These are phyloP conservation scores for Xylaria digitata DNA, from an alignment of 2,329 filamentous ascomycete species.

Conservation along the genomic window DNA sequence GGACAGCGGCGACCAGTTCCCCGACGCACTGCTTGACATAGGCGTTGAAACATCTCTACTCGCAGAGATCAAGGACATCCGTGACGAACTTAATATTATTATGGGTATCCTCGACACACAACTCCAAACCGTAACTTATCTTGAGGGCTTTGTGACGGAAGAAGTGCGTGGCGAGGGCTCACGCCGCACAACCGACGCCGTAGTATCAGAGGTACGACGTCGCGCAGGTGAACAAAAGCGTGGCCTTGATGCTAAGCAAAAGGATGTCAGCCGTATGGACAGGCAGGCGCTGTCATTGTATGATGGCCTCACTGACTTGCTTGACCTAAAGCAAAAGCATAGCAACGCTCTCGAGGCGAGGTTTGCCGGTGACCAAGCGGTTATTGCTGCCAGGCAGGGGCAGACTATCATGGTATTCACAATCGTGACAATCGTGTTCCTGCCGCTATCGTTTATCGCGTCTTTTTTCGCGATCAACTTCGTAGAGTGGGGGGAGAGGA, in stretches of 20 bases:
- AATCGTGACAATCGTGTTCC: constrained; percentile 59
- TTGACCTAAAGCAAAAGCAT: constrained; percentile 77
- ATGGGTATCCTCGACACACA: constrained; percentile 63
- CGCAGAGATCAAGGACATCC: constrained; percentile 73
- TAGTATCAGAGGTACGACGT: constrained; percentile 62
- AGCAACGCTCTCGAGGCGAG: constrained; percentile 75
- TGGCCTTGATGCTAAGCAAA: constrained; percentile 66
- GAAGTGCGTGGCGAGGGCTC: constrained; percentile 47
- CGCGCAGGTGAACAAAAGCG: constrained; percentile 68
- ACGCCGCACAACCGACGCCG: constrained; percentile 42
- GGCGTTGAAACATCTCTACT: constrained; percentile 70
- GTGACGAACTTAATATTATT: constrained; percentile 75
- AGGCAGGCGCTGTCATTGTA: constrained; percentile 71
- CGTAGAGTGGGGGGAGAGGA: constrained; percentile 57
- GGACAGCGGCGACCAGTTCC: constrained; percentile 54
- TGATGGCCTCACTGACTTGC: constrained; percentile 68
- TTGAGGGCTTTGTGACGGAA: constrained; percentile 57
- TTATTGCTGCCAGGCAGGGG: constrained; percentile 65
- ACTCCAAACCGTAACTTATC: constrained; percentile 58
- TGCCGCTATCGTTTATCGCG: constrained; percentile 58
- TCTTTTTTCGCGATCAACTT: constrained; percentile 59
- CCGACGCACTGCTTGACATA: constrained; percentile 69
- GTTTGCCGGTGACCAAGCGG: constrained; percentile 70
- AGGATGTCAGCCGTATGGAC: constrained; percentile 73
- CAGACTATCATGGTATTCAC: constrained; percentile 60